Base-by-base conservation (phyloP, 352 stramenopile genomes). In the Pythium pyrilobum region DNA sequence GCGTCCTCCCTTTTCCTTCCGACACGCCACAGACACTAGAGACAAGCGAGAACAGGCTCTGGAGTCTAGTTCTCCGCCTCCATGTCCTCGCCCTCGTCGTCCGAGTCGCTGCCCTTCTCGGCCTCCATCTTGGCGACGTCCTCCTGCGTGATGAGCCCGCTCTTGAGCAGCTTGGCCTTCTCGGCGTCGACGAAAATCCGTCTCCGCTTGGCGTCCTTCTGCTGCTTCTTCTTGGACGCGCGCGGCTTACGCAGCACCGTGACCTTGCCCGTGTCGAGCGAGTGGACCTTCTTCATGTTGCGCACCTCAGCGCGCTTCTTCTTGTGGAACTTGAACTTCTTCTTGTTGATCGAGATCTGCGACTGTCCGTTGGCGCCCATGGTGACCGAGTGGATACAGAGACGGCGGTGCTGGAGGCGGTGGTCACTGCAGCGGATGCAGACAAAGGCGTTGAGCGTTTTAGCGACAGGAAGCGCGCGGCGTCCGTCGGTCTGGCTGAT, bases 161-260 rank as follows among this genome's bases (percentile, higher is more conserved):
- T 88, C 50, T 81, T 83, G 23, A 94, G 62, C 53, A 94, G 56
- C 70, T 89, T 87, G 16, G 58, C 58, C 66, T 94, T 89, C 60
- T 94, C 84, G 13, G 58, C 59, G 2, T 91, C 79, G 7, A 79
- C 75, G 47, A 76, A 76, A 46, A 87, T 86, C 40, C 80, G 67
- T 59, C 74, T 71, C 59, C 79, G 84, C 64, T 94, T 94, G 52
- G 76, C 62, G 48, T 94, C 81, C 65, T 91, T 91, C 52, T 87
- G 74, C 53, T 73, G 69, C 69, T 94, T 94, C 69, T 94, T 94
- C 80, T 92, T 94, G 66, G 75, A 89, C 40, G 76, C 63, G 12
- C 69, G 67, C 25, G 63, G 74, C 54, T 87, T 87, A 58, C 81
- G 78, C 59, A 94, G 67, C 41, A 77, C 64, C 25, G 56, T 75